These are phyloP conservation scores for Moesziomyces sp. DNA, from an alignment of 1,284 basidiomycete species.

Conservation along the genomic window DNA sequence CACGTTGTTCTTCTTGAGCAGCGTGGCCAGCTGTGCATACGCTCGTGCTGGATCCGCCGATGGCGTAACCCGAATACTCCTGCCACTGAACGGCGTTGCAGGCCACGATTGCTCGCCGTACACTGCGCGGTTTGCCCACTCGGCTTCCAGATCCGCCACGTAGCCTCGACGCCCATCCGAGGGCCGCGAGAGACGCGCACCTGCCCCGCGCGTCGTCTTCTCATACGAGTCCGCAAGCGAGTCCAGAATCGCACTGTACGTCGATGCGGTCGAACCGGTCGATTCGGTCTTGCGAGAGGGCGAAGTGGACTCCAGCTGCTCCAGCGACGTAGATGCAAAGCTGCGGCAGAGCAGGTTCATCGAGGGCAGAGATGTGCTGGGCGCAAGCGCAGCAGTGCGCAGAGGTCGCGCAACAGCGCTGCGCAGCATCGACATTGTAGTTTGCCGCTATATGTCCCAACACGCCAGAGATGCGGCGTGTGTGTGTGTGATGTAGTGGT, in stretches of 20 bases:
- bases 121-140: slow-evolving; percentile 29
- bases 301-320: slow-evolving; percentile 8
- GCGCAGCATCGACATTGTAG: slow-evolving; percentile 19
- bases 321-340: slow-evolving; percentile 37
- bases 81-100: slow-evolving; percentile 36
- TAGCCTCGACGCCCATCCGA: slow-evolving; percentile 30
- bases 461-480: not conserved
- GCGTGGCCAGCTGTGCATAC: slow-evolving; percentile 33
- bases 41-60: slow-evolving; percentile 39
- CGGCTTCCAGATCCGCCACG: slow-evolving; percentile 41
- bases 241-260: slow-evolving; percentile 41
- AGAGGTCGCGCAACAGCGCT: slow-evolving; percentile 19
- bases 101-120: slow-evolving; percentile 45
- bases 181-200: slow-evolving; percentile 21
- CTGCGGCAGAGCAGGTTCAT: slow-evolving; percentile 29
- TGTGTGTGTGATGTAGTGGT: not conserved
- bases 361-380: slow-evolving; percentile 4
- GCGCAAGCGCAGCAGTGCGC: slow-evolving; percentile 9
- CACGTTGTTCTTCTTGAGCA: slow-evolving; percentile 57
- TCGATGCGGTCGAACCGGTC: slow-evolving; percentile 16
- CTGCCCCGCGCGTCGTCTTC: slow-evolving; percentile 16
- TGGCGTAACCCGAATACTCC: slow-evolving; percentile 29
- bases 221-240: slow-evolving; percentile 30
- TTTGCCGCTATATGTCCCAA: not conserved
- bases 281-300: not conserved